A percentile compares a stretch with the other conserved stretches of the same genome.
phyloP scores from a whole-genome alignment of 257 asterid species.

The Solanum sejunctum region DNA sequence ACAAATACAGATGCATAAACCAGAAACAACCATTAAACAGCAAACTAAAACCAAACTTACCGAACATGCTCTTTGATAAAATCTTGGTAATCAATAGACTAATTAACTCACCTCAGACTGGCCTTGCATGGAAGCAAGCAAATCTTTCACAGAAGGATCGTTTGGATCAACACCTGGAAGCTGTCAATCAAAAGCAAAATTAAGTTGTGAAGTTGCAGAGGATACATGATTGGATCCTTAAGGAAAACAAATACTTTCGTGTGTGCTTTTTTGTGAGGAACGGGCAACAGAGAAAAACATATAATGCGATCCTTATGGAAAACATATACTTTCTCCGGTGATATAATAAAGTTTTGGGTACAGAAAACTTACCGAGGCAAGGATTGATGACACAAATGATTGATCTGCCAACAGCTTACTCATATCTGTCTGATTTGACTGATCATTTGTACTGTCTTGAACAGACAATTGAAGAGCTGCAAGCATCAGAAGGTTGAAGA shows the following conservation, averaged over 20 bases:
- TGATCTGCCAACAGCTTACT: constrained; percentile 71
- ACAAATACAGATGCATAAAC: neutral
- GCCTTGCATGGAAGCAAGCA: constrained; percentile 88
- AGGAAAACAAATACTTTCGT: neutral
- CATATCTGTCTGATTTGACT: constrained; percentile 51
- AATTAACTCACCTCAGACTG: constrained; percentile 70
- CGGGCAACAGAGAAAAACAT: no score
- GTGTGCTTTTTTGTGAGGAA: no score
- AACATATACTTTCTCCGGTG: neutral
- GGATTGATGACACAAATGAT: constrained; percentile 63
- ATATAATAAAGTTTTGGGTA: neutral
- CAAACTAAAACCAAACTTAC: neutral
- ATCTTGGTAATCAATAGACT: neutral
- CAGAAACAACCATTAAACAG: neutral
- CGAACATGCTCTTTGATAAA: neutral
- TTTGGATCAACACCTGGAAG: constrained; percentile 99
- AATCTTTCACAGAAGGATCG: constrained; percentile 78
- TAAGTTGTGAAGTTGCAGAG: neutral
- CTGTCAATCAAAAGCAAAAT: constrained; percentile 23
- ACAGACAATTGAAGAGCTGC: constrained; percentile 95
- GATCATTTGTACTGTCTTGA: constrained; percentile 57
- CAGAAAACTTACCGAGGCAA: constrained; percentile 58
- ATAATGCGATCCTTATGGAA: neutral
- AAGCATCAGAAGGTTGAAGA: constrained; percentile 3
- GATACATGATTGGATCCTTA: neutral